Evolutionary conservation across 2,329 filamentous ascomycete species (phyloP), one percentile per base, ranked within the genome.

Genomic region (Ceratocystis diversiconidia): DNA sequence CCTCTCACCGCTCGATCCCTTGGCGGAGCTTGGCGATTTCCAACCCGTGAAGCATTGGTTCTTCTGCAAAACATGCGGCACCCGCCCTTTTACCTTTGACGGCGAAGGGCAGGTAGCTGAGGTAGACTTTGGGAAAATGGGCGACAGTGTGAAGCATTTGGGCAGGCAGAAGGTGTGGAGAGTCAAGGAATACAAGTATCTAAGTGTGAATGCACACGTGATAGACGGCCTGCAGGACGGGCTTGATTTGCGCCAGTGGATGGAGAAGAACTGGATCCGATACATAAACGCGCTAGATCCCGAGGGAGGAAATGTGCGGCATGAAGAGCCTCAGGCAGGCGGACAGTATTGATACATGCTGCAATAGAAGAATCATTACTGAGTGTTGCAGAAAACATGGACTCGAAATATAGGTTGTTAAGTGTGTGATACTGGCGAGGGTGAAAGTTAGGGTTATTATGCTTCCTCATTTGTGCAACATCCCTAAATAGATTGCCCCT

Each of bases 21-120:
- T 75, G 22, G 64, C 69, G 0, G 75, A 75, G 10, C 70, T 81
- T 1, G 75, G 74, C 19, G 75, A 74, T 62, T 79, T 78, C 66
- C 72, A 72, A n/a, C 73, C 72, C 65, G 70, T 71, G 65, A 68
- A 71, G 2, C 70, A 72, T 61, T 71, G 68, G n/a, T 69, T 70
- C 19, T 69, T 69, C 65, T 69, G 68, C 65, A 68, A 67, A 59
- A 67, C 72, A 0, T 79, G 77, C 68, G 77, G 76, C 0, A 74
- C 76, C 3, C 69, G 75, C 5, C 74, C 74, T 43, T 76, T 79
- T 68, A 72, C 72, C 3, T 69, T 75, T 19, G 60, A 62, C 25
- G 68, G 63, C 2, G 36, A 63, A 30, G 65, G 62, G 1, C 63
- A 67, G 44, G 50, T 64, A 7, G 57, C 52, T 7, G 63, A 66